A percentile compares a stretch with the other conserved stretches of the same genome.
phyloP scores from a whole-genome alignment of 2,329 filamentous ascomycete genomes.

The Fusarium humuli region DNA sequence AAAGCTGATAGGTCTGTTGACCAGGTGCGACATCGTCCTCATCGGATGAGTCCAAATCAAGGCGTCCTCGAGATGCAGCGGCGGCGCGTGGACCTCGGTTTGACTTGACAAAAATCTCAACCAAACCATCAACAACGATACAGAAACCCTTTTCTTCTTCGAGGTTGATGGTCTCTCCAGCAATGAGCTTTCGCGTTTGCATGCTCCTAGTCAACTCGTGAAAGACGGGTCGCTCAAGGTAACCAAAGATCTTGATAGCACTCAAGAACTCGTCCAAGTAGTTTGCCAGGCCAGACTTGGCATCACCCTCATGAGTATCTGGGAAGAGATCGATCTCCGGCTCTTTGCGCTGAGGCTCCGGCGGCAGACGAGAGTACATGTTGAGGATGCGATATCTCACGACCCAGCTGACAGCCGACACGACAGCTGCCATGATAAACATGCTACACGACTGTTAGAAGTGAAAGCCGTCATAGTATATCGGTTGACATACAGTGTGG shows the following conservation, averaged over 20 bases:
- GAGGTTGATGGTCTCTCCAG: slow-evolving; percentile 91
- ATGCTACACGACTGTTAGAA: slow-evolving; percentile 62
- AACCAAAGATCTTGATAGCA: slow-evolving; percentile 99
- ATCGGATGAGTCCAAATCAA: slow-evolving; percentile 59
- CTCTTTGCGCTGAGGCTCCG: slow-evolving; percentile 95
- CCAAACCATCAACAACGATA: slow-evolving; percentile 93
- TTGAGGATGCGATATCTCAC: slow-evolving; percentile 96
- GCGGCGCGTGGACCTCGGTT: slow-evolving; percentile 64
- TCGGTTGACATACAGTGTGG: slow-evolving; percentile 76
- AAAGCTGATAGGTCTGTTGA: slow-evolving; percentile 89
- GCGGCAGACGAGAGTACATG: slow-evolving; percentile 94
- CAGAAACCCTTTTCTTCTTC: slow-evolving; percentile 99
- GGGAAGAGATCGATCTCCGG: slow-evolving; percentile 95
- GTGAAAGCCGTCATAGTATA: background rate
- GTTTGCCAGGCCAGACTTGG: slow-evolving; percentile 91
- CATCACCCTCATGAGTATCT: slow-evolving; percentile 88
- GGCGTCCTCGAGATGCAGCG: slow-evolving; percentile 37
- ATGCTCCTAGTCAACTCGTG: slow-evolving; percentile 97
- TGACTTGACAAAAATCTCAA: slow-evolving; percentile 98
- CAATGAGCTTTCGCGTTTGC: slow-evolving; percentile 96
- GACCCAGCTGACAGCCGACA: slow-evolving; percentile 92
- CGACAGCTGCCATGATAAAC: slow-evolving; percentile 79
- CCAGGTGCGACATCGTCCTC: slow-evolving; percentile 76
- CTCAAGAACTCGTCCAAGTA: slow-evolving; percentile 98
- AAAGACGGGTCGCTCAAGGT: slow-evolving; percentile 94